Evolutionary conservation across 306 rosid species (phyloP).

Genomic region (Casuarina equisetifolia): DNA sequence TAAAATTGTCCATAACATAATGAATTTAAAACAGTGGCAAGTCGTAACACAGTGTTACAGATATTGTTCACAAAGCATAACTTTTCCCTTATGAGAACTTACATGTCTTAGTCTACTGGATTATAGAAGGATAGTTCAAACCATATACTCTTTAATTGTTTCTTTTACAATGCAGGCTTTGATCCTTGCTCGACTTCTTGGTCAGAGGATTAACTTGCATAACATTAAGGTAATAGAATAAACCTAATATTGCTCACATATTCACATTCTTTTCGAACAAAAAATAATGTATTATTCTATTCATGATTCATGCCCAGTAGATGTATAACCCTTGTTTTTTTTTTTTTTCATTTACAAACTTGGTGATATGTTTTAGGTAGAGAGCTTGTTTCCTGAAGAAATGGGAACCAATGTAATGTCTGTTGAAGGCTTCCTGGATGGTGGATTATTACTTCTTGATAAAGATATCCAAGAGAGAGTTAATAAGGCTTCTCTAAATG

Average conservation of each 20-base stretch:
- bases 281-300: not conserved
- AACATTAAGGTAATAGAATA: slow-evolving; percentile 86
- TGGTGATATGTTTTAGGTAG: slow-evolving; percentile 50
- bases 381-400: slow-evolving; percentile 90
- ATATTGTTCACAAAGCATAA: not conserved
- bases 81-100: not conserved
- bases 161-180: slow-evolving; percentile 56
- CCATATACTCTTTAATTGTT: not conserved
- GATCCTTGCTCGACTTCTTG: slow-evolving; percentile 91
- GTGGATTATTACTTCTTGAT: slow-evolving; percentile 61
- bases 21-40: not conserved
- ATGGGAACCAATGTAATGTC: slow-evolving; percentile 78
- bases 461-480: slow-evolving; percentile 76
- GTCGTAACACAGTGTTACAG: not conserved
- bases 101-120: not conserved
- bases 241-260: slow-evolving; percentile 22
- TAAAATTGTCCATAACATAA: not conserved
- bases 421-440: slow-evolving; percentile 59
- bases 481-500: slow-evolving; percentile 66
- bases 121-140: not conserved
- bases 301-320: not conserved
- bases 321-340: not conserved
- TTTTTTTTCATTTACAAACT: not conserved
- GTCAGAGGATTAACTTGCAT: slow-evolving; percentile 57
- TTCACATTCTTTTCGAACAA: slow-evolving; percentile 10